phyloP scores from a whole-genome alignment of 345 rosid species.

The Syzygium aromaticum region DNA sequence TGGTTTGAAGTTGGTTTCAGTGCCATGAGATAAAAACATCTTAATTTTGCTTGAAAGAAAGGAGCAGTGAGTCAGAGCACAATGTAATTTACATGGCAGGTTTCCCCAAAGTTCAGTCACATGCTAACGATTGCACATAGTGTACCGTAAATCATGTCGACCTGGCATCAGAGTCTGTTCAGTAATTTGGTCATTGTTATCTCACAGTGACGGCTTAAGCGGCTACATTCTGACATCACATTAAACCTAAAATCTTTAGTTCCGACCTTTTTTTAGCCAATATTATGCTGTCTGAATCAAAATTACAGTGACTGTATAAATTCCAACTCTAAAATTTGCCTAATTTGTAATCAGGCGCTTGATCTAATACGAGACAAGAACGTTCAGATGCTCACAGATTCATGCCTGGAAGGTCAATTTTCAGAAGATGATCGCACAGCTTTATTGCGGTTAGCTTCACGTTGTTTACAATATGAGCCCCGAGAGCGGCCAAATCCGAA shows the following conservation, averaged over 20 bases:
- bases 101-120: background rate
- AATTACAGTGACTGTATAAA: constrained; percentile 10
- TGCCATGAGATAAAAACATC: background rate
- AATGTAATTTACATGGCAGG: background rate
- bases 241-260: background rate
- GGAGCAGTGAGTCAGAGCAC: background rate
- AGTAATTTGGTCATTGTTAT: background rate
- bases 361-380: constrained; percentile 91
- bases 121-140: background rate
- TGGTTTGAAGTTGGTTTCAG: background rate
- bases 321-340: background rate
- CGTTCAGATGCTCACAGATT: constrained; percentile 82
- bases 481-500: constrained; percentile 87
- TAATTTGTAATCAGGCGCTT: constrained; percentile 53
- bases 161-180: background rate
- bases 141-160: background rate
- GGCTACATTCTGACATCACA: background rate
- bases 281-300: background rate
- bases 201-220: background rate
- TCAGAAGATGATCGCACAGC: constrained; percentile 84
- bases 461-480: constrained; percentile 92
- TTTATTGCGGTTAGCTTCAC: constrained; percentile 79
- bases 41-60: background rate
- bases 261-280: background rate
- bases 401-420: constrained; percentile 93